phyloP scores from a whole-genome alignment of 2,329 filamentous ascomycete genomes.

The Trichoderma koningii region DNA sequence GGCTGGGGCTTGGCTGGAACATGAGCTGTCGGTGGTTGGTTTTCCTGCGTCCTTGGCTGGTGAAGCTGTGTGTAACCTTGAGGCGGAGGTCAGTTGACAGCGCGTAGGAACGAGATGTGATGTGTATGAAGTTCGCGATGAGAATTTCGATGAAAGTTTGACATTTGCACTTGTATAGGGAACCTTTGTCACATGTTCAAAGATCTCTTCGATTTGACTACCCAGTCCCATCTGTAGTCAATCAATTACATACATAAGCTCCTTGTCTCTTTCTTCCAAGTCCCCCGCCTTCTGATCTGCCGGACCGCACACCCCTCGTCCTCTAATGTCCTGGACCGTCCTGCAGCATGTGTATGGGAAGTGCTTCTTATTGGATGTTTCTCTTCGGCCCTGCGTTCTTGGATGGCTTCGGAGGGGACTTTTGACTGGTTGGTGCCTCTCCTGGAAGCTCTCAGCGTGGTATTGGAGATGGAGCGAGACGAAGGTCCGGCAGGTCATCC shows the following conservation, averaged over 20 bases:
- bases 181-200: no score
- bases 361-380: constrained; percentile 22
- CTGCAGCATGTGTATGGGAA: constrained; percentile 8
- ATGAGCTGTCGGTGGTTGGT: not conserved
- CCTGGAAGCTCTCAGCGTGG: constrained; percentile 7
- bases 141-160: no score
- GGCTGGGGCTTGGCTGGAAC: not conserved
- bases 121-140: no score
- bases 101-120: no score
- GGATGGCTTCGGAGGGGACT: not conserved
- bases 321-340: constrained; percentile 15
- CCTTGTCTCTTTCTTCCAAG: not conserved
- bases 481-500: constrained; percentile 21
- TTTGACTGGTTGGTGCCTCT: constrained; percentile 12
- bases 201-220: no score
- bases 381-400: not conserved
- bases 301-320: constrained; percentile 5
- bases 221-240: no score
- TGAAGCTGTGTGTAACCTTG: not conserved
- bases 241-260: not conserved
- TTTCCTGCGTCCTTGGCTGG: not conserved
- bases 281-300: constrained; percentile 20
- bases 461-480: constrained; percentile 12
- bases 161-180: no score
- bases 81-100: constrained; percentile 8